A percentile compares a stretch with the other conserved stretches of the same genome.
phyloP scores from a whole-genome alignment of 805 yeast genomes.

The Saccharomycopsis microspora region DNA sequence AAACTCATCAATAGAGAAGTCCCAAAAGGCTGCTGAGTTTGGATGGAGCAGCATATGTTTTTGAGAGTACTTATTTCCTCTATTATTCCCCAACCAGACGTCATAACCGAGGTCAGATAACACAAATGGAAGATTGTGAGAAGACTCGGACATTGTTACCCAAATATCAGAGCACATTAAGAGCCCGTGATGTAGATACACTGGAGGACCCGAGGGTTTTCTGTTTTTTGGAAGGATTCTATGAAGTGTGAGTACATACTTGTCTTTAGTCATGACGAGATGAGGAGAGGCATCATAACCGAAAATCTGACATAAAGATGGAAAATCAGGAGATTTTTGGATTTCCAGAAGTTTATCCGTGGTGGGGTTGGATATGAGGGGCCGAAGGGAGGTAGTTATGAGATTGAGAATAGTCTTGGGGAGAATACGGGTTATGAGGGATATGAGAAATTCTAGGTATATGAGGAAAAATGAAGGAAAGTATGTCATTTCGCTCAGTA shows the following conservation, averaged over 20 bases:
- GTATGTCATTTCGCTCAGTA: no score
- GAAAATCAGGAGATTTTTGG: conserved; percentile 40
- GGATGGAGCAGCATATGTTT: conserved; percentile 49
- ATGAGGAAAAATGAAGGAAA: no score
- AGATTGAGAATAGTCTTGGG: no score
- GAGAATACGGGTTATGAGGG: no score
- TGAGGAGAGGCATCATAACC: conserved; percentile 70
- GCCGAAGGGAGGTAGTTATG: no score
- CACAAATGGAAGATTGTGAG: conserved; percentile 57
- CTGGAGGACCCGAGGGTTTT: conserved; percentile 35
- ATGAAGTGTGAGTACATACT: conserved; percentile 58
- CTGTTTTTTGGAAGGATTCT: conserved; percentile 37
- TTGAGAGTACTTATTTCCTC: conserved; percentile 87
- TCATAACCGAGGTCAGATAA: conserved; percentile 79
- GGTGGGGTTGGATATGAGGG: no score
- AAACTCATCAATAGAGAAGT: conserved; percentile 84
- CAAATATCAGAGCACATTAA: conserved; percentile 76
- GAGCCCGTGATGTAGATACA: conserved; percentile 76
- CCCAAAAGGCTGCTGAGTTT: conserved; percentile 55
- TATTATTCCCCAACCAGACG: conserved; percentile 88
- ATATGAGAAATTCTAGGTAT: no score
- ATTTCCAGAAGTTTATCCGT: conserved; percentile 19
- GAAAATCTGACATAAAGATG: conserved; percentile 53
- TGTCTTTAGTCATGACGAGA: conserved; percentile 59
- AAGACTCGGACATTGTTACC: conserved; percentile 31